phyloP scores from a whole-genome alignment of 2,329 filamentous ascomycete species.

The Diaporthe velutina region DNA sequence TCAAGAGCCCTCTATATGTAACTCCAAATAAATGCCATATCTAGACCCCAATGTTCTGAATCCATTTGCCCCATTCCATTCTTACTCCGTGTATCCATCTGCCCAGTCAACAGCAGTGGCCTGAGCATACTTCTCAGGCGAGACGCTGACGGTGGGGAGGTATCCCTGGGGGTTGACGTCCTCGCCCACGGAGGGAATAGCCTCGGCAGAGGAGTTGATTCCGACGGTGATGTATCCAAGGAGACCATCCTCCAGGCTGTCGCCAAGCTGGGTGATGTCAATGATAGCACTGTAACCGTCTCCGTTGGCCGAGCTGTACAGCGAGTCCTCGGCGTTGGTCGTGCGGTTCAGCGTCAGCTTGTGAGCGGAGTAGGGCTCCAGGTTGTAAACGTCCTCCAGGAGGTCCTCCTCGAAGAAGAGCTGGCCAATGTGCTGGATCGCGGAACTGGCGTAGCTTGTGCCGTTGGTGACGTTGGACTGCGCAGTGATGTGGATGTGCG shows the following conservation, averaged over 20 bases:
- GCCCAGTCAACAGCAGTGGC: conserved; percentile 21
- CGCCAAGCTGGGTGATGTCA: conserved; percentile 69
- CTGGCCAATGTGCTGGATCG: conserved; percentile 66
- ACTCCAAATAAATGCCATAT: neutral
- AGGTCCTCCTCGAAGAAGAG: conserved; percentile 72
- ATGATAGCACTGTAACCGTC: conserved; percentile 57
- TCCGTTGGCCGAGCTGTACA: conserved; percentile 57
- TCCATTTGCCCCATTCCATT: neutral
- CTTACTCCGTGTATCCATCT: conserved; percentile 21
- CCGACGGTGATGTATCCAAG: conserved; percentile 65
- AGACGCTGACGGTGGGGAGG: conserved; percentile 29
- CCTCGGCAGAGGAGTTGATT: conserved; percentile 55
- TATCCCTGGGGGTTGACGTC: conserved; percentile 20
- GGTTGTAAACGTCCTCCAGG: conserved; percentile 60
- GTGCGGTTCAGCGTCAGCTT: conserved; percentile 55
- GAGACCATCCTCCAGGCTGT: conserved; percentile 61
- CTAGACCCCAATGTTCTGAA: too few relatives aligned
- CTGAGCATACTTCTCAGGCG: conserved; percentile 23
- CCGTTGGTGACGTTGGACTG: neutral
- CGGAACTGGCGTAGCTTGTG: neutral
- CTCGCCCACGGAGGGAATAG: neutral
- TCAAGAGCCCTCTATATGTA: neutral
- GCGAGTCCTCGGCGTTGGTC: conserved; percentile 57
- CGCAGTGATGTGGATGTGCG: conserved; percentile 51
- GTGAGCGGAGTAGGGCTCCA: conserved; percentile 55